These are phyloP conservation scores for Juglanconis sp. DNA, from an alignment of 2,329 filamentous ascomycete genomes.

Conservation along the genomic window DNA sequence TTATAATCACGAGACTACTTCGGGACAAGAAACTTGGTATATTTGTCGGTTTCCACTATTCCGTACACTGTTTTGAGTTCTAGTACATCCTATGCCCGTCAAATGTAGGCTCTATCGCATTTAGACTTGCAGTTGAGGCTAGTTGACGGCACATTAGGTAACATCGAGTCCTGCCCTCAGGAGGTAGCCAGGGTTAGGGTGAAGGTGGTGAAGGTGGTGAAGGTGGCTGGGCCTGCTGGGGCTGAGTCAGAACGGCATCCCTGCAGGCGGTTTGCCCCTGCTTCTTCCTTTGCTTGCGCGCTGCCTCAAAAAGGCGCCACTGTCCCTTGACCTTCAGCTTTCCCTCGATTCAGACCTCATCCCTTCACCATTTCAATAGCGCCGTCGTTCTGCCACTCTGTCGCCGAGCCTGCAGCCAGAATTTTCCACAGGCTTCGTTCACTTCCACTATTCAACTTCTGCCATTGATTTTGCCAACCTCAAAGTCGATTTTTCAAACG, in stretches of 20 bases:
- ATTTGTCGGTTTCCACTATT: no score
- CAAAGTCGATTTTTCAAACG: neutral
- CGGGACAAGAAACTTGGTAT: no score
- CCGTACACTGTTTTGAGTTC: no score
- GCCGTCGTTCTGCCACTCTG: neutral
- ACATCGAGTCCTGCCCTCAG: no score
- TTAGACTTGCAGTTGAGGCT: no score
- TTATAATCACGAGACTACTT: no score
- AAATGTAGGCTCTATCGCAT: no score
- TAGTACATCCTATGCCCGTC: no score
- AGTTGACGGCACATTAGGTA: no score
- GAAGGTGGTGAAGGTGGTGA: no score
- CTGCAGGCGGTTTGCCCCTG: neutral
- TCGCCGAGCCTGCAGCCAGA: neutral
- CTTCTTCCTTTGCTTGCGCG: neutral
- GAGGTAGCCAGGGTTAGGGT: neutral
- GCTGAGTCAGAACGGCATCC: neutral
- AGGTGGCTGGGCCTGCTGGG: neutral
- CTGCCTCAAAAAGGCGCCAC: neutral
- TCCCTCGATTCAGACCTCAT: neutral
- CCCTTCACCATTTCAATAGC: neutral
- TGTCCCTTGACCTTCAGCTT: neutral
- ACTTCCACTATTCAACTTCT: neutral
- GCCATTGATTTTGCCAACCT: neutral
- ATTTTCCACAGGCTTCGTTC: neutral